Evolutionary conservation across 129 eudicot genomes (phyloP), one percentile per base, ranked within the genome.

Genomic region (Centaurea solstitialis): DNA sequence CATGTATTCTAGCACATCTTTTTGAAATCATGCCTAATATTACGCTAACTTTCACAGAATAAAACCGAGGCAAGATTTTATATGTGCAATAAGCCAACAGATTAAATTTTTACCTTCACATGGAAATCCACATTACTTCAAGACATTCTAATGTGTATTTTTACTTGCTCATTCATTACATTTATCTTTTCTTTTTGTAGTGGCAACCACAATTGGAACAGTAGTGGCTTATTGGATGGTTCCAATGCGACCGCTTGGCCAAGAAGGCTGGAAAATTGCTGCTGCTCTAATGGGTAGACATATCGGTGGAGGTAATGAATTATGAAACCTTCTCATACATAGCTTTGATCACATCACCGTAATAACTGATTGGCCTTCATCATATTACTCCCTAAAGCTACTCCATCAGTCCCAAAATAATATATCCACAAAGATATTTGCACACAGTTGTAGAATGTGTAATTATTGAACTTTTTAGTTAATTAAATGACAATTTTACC

Each of bases 231-330:
- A 84, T 79, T 82, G 88, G 73, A 15, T 92, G 78, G 98, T 94
- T 67, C 97, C 98, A 2, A 92, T 94, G 98, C 81, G 89, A 43
- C 91, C 97, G 15, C 97, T 94, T 53, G 97, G 94, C 39, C 82
- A 72, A 74, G 97, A 94, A 83, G 87, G 93, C 39, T 94, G 98
- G 98, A 94, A 90, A 83, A 92, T 94, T 75, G 97, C 97, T 72
- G 97, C 97, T 83, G 97, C 97, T 23, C 81, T 94, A 22, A 94
- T 94, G 98, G 98, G 97, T 50, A 92, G 98, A 83, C 95, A 94
- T 86, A 94, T 92, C 80, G 98, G 98, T 75, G 98, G 97, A 92
- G 91, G 98, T 94, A 87, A 80, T 70, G 18, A 61, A 8, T 28
- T 61, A 15, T 71, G 41, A 30, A 57, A 24, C 67, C 39, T 62